Conservation (phyloP, 2,329 filamentous ascomycete species). For the Sporothrix protearum region DNA sequence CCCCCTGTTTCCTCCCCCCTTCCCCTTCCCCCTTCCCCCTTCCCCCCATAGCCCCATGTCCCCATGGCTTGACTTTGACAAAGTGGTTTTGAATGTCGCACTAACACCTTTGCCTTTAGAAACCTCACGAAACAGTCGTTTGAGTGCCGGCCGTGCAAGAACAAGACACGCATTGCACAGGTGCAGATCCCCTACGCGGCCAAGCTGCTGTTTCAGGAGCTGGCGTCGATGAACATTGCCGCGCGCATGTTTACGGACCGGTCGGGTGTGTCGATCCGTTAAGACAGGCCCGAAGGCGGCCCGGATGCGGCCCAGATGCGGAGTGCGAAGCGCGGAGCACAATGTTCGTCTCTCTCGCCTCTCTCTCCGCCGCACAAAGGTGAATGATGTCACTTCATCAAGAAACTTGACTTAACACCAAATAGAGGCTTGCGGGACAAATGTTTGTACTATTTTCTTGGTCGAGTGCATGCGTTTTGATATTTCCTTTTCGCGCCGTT, state of each 20-base stretch:
- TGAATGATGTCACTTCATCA: not conserved
- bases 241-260: slow-evolving; percentile 92
- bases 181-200: slow-evolving; percentile 97
- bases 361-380: not conserved
- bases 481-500: not conserved
- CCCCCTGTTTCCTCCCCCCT: not conserved
- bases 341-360: too few relatives aligned
- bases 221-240: slow-evolving; percentile 97
- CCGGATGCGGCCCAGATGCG: too few relatives aligned
- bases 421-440: not conserved
- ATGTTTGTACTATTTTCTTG: not conserved
- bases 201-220: slow-evolving; percentile 96
- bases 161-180: slow-evolving; percentile 98
- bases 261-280: slow-evolving; percentile 70
- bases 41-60: not conserved
- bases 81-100: too few relatives aligned
- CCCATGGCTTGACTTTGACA: not conserved
- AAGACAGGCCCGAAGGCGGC: too few relatives aligned
- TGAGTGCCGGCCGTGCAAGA: slow-evolving; percentile 95
- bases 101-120: too few relatives aligned
- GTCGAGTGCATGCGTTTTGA: slow-evolving; percentile 4
- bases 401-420: not conserved
- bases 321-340: not conserved
- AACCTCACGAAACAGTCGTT: slow-evolving; percentile 95
- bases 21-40: too few relatives aligned